Evolutionary conservation across 1,284 basidiomycete genomes (phyloP).

Genomic region (Fomitopsis pinicola): DNA sequence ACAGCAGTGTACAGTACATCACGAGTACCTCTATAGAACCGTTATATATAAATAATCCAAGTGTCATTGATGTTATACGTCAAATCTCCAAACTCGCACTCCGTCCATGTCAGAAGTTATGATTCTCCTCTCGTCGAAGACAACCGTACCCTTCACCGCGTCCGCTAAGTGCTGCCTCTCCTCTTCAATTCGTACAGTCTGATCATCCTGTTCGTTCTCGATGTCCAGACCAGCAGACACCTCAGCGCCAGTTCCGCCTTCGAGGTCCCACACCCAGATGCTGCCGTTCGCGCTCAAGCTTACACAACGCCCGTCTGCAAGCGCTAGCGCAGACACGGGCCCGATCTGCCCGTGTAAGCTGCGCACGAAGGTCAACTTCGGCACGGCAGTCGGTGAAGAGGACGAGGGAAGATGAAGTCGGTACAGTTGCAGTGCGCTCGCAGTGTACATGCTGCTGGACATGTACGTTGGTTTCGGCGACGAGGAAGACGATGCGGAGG

Average conservation of each 20-base stretch:
- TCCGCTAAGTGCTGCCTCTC: slow-evolving; percentile 9
- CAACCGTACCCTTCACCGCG: slow-evolving; percentile 40
- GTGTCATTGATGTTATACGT: slow-evolving; percentile 38
- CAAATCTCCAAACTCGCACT: slow-evolving; percentile 62
- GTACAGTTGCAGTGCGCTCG: slow-evolving; percentile 64
- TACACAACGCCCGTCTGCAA: slow-evolving; percentile 78
- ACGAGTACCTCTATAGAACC: no score
- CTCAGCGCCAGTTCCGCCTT: slow-evolving; percentile 59
- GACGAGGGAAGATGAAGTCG: slow-evolving; percentile 59
- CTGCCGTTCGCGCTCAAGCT: slow-evolving; percentile 65
- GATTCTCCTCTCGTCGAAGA: slow-evolving; percentile 73
- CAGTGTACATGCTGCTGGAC: slow-evolving; percentile 39
- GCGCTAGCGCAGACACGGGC: slow-evolving; percentile 59
- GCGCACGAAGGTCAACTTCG: slow-evolving; percentile 69
- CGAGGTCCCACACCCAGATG: slow-evolving; percentile 82
- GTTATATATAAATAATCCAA: no score
- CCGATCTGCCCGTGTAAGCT: slow-evolving; percentile 63
- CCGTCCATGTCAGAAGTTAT: slow-evolving; percentile 50
- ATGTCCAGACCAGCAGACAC: slow-evolving; percentile 27
- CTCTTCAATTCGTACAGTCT: not conserved
- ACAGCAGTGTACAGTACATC: no score
- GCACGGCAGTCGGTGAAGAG: slow-evolving; percentile 38
- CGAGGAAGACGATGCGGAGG: slow-evolving; percentile 17
- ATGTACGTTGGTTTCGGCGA: slow-evolving; percentile 21
- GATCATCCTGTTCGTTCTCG: slow-evolving; percentile 6